Conservation (phyloP, 2,329 filamentous ascomycete species). For the Thelonectria blattea region DNA sequence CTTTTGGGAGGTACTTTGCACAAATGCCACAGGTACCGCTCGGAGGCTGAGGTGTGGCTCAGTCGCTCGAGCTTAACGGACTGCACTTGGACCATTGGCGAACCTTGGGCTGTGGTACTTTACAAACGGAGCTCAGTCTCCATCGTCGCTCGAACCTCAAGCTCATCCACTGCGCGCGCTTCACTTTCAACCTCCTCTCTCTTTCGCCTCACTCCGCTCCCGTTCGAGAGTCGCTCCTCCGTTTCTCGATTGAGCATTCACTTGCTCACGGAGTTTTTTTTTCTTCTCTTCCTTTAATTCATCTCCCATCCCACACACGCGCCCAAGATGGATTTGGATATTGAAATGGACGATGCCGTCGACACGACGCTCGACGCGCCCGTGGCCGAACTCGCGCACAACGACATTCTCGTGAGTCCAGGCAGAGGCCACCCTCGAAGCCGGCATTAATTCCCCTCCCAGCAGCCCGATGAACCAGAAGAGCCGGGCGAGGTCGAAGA, state of each 20-base stretch:
- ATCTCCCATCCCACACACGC: slow-evolving; percentile 4
- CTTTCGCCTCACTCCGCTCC: background rate
- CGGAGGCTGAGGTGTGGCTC: slow-evolving; percentile 1
- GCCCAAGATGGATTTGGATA: slow-evolving; percentile 67
- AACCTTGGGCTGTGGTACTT: background rate
- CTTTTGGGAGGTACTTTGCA: background rate
- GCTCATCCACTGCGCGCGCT: slow-evolving; percentile 1
- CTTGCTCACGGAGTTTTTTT: background rate
- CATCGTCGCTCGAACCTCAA: background rate
- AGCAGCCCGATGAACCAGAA: slow-evolving; percentile 47
- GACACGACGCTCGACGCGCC: slow-evolving; percentile 42
- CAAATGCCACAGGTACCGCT: slow-evolving; percentile 4
- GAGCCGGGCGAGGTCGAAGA: slow-evolving; percentile 48
- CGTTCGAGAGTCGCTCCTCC: background rate
- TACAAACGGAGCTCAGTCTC: background rate
- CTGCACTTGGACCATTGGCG: background rate
- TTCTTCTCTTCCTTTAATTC: background rate
- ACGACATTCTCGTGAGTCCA: slow-evolving; percentile 47
- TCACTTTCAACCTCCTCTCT: slow-evolving; percentile 8
- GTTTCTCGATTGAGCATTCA: background rate
- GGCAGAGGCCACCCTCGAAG: background rate
- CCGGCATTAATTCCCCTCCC: slow-evolving; percentile 24
- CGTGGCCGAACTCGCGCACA: slow-evolving; percentile 38
- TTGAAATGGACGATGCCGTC: slow-evolving; percentile 73
- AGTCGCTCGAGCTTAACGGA: slow-evolving; percentile 1